These are phyloP conservation scores for Gyromitra esculenta DNA, from an alignment of 2,329 filamentous ascomycete species.

Conservation along the genomic window DNA sequence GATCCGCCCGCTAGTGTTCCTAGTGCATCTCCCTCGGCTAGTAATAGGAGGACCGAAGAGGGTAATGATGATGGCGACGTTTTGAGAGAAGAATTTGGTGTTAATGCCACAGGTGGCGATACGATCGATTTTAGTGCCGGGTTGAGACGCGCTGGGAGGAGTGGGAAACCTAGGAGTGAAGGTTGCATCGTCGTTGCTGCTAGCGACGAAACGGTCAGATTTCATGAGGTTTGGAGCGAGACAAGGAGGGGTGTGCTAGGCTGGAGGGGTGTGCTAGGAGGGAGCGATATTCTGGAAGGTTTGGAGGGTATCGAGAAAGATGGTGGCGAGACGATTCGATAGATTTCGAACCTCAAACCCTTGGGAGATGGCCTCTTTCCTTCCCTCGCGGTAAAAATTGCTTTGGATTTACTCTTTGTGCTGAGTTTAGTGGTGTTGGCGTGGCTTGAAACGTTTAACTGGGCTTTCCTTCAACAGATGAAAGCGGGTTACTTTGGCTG, in stretches of 20 bases:
- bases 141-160: conserved; percentile 12
- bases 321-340: conserved; percentile 59
- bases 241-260: conserved; percentile 58
- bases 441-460: not conserved
- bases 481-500: not conserved
- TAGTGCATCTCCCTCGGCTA: not conserved
- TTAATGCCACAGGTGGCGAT: not conserved
- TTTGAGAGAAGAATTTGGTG: conserved; percentile 36
- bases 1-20: conserved; percentile 42
- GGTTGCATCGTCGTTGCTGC: conserved; percentile 91
- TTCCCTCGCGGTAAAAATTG: not conserved
- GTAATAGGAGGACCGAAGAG: conserved; percentile 27
- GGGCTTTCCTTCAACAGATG: conserved; percentile 5
- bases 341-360: conserved; percentile 16
- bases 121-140: conserved; percentile 8
- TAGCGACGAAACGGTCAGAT: conserved; percentile 91
- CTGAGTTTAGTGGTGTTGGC: conserved; percentile 18
- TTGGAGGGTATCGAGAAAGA: conserved; percentile 82
- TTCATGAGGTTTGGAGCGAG: conserved; percentile 91
- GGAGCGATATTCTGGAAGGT: conserved; percentile 85
- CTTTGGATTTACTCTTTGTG: conserved; percentile 29
- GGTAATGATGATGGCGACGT: conserved; percentile 37
- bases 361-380: not conserved
- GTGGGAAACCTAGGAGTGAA: conserved; percentile 63
- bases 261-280: conserved; percentile 75